Base-by-base conservation (phyloP, 192 early-diverging fungal genomes). In the Coemansia sp. region DNA sequence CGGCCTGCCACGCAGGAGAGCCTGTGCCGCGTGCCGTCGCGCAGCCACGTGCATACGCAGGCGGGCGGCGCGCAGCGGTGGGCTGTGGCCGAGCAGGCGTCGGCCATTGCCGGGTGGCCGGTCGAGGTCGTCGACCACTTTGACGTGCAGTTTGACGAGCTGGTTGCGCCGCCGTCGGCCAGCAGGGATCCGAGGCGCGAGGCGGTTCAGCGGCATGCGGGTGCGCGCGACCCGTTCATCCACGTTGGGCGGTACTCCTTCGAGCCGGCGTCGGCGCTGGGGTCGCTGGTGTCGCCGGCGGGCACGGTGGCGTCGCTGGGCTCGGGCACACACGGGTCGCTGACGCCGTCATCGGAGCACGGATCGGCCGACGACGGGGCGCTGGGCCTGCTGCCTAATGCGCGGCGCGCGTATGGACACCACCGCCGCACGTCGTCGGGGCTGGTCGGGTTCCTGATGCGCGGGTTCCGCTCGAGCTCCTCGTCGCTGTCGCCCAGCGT, bases 61-160 rank as follows among this genome's bases (percentile, higher is more conserved):
- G 9, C 42, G 42, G 24, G 4, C 22, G 13, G n/a, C 18, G 14
- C 53, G 34, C 53, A 44, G 3, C 49, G 32, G 18, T 52, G 50
- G 55, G 14, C 50, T 10, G 48, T 67, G 1, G 57, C 71, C 0
- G 71, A 73, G 43, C 54, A 63, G 38, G 61, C 71, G 29, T 73
- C 71, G 19, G 71, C 71, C 11, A 73, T 73, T 34, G 64, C 71
- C 20, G 55, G 47, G 22, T 73, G 71, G 71, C 48, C 47, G 1
- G 30, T 73, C 42, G 71, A 73, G 2, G 46, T 73, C 6, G 71
- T 73, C 8, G 71, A 73, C 43, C 58, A 46, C 10, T 73, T 73
- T 46, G 58, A 62, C 37, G 64, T 73, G 51, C 50, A 45, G 24
- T 73, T 73, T 43, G 70, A 73, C 30, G 70, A 65, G 32, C 66